Evolutionary conservation across 441 rosid species (phyloP).

Genomic region (Populus hybrid): DNA sequence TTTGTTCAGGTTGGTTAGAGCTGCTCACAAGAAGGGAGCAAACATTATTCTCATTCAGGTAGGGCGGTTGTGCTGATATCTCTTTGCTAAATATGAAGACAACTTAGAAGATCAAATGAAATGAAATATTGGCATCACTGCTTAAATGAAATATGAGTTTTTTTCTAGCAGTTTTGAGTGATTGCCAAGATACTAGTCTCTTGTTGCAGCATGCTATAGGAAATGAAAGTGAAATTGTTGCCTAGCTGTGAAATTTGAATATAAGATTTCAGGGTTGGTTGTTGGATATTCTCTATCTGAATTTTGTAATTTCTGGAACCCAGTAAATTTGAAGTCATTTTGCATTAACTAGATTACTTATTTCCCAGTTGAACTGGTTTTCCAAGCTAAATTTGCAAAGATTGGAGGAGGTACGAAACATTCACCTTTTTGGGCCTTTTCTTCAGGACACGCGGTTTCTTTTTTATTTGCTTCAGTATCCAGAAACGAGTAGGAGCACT

Average conservation of each 20-base stretch:
- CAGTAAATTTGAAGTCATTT: constrained; percentile 4
- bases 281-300: constrained; percentile 4
- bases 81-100: background rate
- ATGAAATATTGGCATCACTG: background rate
- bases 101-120: background rate
- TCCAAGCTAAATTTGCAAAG: constrained; percentile 79
- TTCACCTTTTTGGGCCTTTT: background rate
- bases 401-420: constrained; percentile 75
- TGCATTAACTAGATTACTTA: constrained; percentile 17
- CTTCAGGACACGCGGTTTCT: background rate
- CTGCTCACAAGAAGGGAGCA: constrained; percentile 71
- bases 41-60: constrained; percentile 83
- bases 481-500: background rate
- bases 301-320: background rate
- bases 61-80: background rate
- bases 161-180: constrained; percentile 6
- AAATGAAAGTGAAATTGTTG: background rate
- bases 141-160: background rate
- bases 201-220: background rate
- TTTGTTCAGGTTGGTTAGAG: constrained; percentile 57
- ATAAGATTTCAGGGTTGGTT: constrained; percentile 55
- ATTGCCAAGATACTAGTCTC: constrained; percentile 32
- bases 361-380: constrained; percentile 51
- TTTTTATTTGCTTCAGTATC: background rate
- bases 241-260: background rate